Base-by-base conservation (phyloP, 768 basidiomycete species). In the Phaffia tasmanica region DNA sequence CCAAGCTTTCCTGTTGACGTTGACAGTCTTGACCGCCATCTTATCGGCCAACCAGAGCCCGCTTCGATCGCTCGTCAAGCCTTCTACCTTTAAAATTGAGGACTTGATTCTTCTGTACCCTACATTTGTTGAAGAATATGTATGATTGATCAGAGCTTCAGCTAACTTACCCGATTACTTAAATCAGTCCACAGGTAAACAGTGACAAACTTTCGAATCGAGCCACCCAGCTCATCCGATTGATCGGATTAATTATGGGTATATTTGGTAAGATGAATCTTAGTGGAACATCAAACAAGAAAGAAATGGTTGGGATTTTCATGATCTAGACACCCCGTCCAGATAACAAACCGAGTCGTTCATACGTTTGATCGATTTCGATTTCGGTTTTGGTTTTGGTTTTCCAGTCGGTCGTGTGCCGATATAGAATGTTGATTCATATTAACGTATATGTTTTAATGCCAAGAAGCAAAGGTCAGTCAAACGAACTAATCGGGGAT, bases 191-290 rank as follows among this genome's bases (percentile, higher is more conserved):
- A 2, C 56, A 30, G 7, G 2, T 8, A 6, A 18, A 18, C 56
- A 4, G 25, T 4, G 56, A 57, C 25, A 30, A 19, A 57, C 56
- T 25, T 11, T 47, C 57, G 48, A 65, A 65, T 19, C 56, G 57
- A 7, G 47, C 46, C 0, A 56, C 25, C 64, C 64, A 65, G n/a
- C 49, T 30, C 23, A 47, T 57, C 19, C 14, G 16, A 1, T 23
- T 57, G 55, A 53, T 7, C 4, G 64, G 64, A 30, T 65, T 65
- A 47, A 65, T 47, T 29, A 42, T 35, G 8, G 64, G 64, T 19
- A 65, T 51, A 30, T 53, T 47, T 6, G 64, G 64, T 1, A 59
- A 3, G 21, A 65, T 25, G 48, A 59, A 23, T 4, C 64, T 27
- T 23, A 56, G 50, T 49, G 64, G 64, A 16, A 65, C 30, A 16